Base-by-base conservation (phyloP, 2,329 filamentous ascomycete species). In the Bisporella sp. region DNA sequence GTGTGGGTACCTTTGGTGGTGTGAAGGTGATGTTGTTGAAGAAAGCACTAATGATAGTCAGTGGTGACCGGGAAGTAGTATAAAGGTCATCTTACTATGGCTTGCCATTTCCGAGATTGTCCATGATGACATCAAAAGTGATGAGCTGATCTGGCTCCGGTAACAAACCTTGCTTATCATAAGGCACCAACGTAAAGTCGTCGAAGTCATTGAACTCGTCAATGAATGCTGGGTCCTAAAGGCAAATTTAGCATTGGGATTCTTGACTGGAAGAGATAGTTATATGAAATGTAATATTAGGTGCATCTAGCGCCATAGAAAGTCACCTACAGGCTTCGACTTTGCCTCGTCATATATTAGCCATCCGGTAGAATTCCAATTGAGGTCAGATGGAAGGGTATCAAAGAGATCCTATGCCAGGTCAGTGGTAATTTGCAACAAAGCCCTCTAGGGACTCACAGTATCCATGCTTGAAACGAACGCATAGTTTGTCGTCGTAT, bases 381-480 rank as follows among this genome's bases (percentile, higher is more conserved):
- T 85, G 41, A 93, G 73, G 5, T 73, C 75, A 0, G 73, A 68
- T 0, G 89, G 88, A 7, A 92, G 66, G 0, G 41, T 42, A 46
- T 66, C 81, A 66, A 93, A 92, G 43, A 89, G 69, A 58, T 74
- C 69, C 78, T 63, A 41, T n/a, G 29, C n/a, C 7, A 62, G 43
- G 64, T 65, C 45, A 57, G 64, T 48, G 51, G 37, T 33, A 1
- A 6, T 9, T 41, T n/a, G 5, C 28, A 13, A 29, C 4, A 8
- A 5, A 42, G 5, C n/a, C 2, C 31, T 21, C 8, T 7, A 29
- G 11, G 5, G 28, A 51, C 57, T 48, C 57, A 66, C 64, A 7
- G 64, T 78, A 56, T 89, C 86, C 81, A 89, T 88, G 56, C 80
- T 84, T 8, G 74, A 72, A 3, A 85, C 73, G 48, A 89, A 81